Evolutionary conservation across 2,329 filamentous ascomycete species (phyloP), one percentile per base, ranked within the genome.

Genomic region (Aquanectria penicillioides): DNA sequence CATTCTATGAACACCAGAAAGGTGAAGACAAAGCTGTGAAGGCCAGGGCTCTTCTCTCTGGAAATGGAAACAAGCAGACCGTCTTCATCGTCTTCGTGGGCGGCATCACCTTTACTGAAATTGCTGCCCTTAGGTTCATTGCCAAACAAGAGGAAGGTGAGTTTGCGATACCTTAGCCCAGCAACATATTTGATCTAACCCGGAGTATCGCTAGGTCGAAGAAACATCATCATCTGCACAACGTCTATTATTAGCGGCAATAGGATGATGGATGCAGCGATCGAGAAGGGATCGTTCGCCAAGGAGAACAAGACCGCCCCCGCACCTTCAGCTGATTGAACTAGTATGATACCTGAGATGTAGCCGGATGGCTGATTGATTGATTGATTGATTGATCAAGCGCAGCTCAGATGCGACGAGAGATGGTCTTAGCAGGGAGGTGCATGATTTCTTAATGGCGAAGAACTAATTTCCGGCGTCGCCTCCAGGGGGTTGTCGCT

Each of bases 81-180:
- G 90, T 97, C 1, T 92, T 97, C 71, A 89, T 99, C n/a, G 97
- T 98, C 67, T 98, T 98, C 77, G 80, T 99, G 15, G 95, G 95
- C n/a, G 96, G 95, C 2, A 91, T 99, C 53, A 97, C 93, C 0
- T 97, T 96, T 72, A 94, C 95, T 0, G 95, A 99, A 77, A 94
- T 99, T 73, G 93, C 96, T 34, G 95, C 96, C 17, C 74, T 99
- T 72, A 85, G 96, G 52, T 98, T 97, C 73, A 90, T 99, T 66
- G 92, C 91, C 9, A 88, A 88, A 72, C 89, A 94, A 75, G 89
- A 95, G 87, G 86, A 91, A 81, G 84, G 87, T 88, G 72, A 66
- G 80, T 70, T 53, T 15, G n/a, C 47, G 31, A 37, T 37, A 52
- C 17, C 18, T 47, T 20, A 26, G 7, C 15, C 36, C n/a, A 25